A percentile compares a stretch with the other conserved stretches of the same genome.
phyloP scores from a whole-genome alignment of 179 eudicot species.

The Nepenthes alata region DNA sequence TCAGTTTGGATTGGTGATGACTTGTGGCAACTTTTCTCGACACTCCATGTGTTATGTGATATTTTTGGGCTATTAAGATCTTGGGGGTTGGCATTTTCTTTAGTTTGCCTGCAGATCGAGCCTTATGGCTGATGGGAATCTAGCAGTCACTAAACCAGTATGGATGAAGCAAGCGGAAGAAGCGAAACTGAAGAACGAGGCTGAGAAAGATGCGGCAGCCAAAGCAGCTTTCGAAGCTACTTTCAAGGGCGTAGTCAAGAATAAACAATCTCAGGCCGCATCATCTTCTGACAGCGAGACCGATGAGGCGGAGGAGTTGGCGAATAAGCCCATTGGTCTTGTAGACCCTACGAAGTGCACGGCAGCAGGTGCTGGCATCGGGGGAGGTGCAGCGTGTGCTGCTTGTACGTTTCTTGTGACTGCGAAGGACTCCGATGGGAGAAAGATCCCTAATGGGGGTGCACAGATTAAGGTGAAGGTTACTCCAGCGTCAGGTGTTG shows the following conservation, averaged over 20 bases:
- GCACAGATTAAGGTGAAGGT: constrained; percentile 61
- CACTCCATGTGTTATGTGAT: no score
- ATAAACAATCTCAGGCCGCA: constrained; percentile 15
- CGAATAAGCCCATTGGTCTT: constrained; percentile 65
- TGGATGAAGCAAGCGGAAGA: constrained; percentile 98
- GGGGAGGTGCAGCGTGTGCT: constrained; percentile 82
- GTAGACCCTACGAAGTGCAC: constrained; percentile 80
- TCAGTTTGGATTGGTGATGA: no score
- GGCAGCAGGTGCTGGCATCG: constrained; percentile 85
- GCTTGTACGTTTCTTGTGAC: constrained; percentile 56
- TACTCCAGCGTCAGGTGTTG: constrained; percentile 70
- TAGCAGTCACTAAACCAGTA: constrained; percentile 36
- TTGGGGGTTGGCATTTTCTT: no score
- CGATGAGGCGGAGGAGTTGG: constrained; percentile 41
- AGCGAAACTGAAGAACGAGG: constrained; percentile 87
- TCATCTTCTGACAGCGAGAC: constrained; percentile 33
- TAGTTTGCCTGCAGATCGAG: no score
- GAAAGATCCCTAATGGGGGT: constrained; percentile 64
- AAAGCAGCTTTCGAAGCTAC: constrained; percentile 99
- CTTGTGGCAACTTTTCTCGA: no score
- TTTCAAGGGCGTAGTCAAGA: constrained; percentile 60
- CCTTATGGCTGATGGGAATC: constrained; percentile 35
- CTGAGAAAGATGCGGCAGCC: constrained; percentile 85
- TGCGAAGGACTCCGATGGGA: constrained; percentile 70
- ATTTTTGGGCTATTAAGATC: no score